Percentiles rank a stretch among this genome's conserved stretches.
Evolutionary conservation across 495 filamentous ascomycete species (phyloP).

Genomic region (Hyaloscypha bicolor): DNA sequence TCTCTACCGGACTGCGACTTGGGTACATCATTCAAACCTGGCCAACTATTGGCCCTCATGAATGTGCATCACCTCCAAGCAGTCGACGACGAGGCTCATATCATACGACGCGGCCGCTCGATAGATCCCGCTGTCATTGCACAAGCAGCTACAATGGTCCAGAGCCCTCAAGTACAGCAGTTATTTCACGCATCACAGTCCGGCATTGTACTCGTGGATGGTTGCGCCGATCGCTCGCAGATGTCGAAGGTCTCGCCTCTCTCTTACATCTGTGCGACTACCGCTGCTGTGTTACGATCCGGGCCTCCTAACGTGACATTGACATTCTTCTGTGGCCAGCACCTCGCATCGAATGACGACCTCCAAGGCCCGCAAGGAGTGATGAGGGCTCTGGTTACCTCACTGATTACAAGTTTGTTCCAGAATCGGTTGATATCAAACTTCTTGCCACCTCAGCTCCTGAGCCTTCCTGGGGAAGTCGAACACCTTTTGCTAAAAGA

Average conservation of each 20-base stretch:
- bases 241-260: neutral
- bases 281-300: neutral
- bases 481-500: neutral
- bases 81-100: slow-evolving; percentile 12
- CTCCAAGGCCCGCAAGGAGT: neutral
- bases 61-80: slow-evolving; percentile 26
- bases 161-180: slow-evolving; percentile 11
- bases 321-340: slow-evolving; percentile 1
- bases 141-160: slow-evolving; percentile 5
- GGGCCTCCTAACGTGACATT: neutral
- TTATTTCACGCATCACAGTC: neutral
- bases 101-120: slow-evolving; percentile 18
- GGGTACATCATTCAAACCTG: slow-evolving; percentile 3
- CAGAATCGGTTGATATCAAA: neutral
- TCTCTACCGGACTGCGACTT: slow-evolving; percentile 15
- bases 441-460: neutral
- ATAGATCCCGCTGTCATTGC: slow-evolving; percentile 2
- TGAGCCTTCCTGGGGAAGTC: neutral
- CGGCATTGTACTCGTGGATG: neutral
- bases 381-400: neutral
- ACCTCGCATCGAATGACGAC: neutral
- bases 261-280: neutral
- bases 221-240: neutral
- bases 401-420: neutral
- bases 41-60: slow-evolving; percentile 20